Conservation (phyloP, 2,329 filamentous ascomycete species). For the Fusarium tupiense region DNA sequence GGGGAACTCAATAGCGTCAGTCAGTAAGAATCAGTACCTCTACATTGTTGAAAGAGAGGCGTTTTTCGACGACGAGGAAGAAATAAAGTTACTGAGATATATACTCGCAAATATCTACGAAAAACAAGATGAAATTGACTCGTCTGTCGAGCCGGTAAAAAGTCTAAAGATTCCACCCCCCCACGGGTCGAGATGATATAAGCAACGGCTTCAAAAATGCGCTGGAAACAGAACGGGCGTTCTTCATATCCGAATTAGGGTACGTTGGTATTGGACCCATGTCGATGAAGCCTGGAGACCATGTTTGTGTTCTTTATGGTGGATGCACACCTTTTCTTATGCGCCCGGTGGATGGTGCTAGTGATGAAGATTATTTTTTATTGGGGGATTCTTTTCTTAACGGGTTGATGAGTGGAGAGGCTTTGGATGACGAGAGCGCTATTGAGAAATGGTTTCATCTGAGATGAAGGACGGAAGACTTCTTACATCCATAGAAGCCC, state of each 20-base stretch:
- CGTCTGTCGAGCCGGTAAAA: rapidly evolving
- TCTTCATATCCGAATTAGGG: neutral
- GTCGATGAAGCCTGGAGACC: neutral
- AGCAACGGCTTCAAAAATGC: rapidly evolving
- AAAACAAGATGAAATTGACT: neutral
- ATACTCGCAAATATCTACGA: neutral
- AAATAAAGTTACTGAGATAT: rapidly evolving
- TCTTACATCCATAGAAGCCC: rapidly evolving
- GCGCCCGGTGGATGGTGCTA: too few relatives aligned
- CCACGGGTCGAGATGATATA: rapidly evolving
- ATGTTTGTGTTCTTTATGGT: neutral
- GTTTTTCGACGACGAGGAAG: neutral
- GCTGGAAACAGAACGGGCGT: rapidly evolving
- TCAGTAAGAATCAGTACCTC: too few relatives aligned
- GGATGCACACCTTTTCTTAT: neutral
- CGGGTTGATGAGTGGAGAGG: neutral
- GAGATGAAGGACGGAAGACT: neutral
- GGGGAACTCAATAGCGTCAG: slow-evolving; percentile 69
- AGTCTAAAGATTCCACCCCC: neutral
- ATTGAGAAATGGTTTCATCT: neutral
- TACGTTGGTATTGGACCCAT: rapidly evolving
- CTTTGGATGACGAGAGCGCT: neutral
- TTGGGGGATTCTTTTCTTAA: rapidly evolving
- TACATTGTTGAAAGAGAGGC: too few relatives aligned
- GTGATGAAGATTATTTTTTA: neutral